Base-by-base conservation (phyloP, 257 asterid species). In the Jaltomata sinuosa region DNA sequence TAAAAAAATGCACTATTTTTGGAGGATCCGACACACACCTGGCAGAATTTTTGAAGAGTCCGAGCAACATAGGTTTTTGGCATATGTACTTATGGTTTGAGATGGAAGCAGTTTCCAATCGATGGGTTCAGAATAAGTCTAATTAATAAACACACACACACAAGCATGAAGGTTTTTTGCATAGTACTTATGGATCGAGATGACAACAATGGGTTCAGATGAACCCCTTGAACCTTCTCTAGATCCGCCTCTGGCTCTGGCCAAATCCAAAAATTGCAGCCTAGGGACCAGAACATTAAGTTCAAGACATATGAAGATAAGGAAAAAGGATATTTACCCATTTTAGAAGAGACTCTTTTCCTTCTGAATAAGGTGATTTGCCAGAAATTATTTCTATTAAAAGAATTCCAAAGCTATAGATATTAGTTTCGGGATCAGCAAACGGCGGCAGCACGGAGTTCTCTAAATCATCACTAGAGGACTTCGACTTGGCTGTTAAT, bases 361-460 rank as follows among this genome's bases (percentile, higher is more conserved):
- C 98, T 50, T 89, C 84, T 8, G 87, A 59, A 83, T 88, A 85
- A 64, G 98, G 91, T 36, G 92, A 91, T 82, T 91, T 91, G n/a
- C 99, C 98, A 11, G 97, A 94, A 31, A 96, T 85, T 14, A 93
- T 92, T 88, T 96, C 99, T 7, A 96, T 91, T 85, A 96, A 87
- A 45, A 93, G 90, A 84, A 92, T 47, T 69, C 98, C 99, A 16
- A 96, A 93, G 36, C 91, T 90, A 78, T 92, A 93, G 47, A 90
- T 64, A 85, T 94, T 93, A 69, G 81, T 79, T 89, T 92, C 87
- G 54, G 92, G 84, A 92, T 90, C 87, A 87, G 92, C 36, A 47
- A 65, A 80, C 83, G 94, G 83, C 85, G 86, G 38, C 88, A 86
- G 88, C 81, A 68, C 93, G 84, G 67, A 84, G 86, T 4, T 90